phyloP scores from a whole-genome alignment of 2,329 filamentous ascomycete species.

The Colletotrichum brevisporum region DNA sequence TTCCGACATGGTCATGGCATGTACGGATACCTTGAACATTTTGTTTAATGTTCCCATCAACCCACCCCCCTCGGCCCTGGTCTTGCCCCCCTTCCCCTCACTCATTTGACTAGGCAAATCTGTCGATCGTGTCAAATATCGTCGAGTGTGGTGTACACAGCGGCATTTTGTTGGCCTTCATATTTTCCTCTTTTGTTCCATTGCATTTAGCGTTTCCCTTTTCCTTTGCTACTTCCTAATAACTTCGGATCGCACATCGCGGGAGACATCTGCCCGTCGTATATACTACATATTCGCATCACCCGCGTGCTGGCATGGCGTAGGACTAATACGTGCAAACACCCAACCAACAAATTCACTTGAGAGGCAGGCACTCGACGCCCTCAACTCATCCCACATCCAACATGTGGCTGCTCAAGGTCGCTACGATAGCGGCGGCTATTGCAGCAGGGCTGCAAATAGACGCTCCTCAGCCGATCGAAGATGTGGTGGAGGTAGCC shows the following conservation, averaged over 20 bases:
- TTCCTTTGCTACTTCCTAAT: constrained; percentile 4
- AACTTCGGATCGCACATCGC: constrained; percentile 6
- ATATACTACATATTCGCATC: neutral
- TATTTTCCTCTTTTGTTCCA: neutral
- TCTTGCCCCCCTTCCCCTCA: constrained; percentile 3
- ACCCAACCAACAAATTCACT: neutral
- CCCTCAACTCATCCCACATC: constrained; percentile 17
- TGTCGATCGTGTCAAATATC: constrained; percentile 21
- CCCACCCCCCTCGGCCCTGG: constrained; percentile 10
- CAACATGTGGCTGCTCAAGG: constrained; percentile 31
- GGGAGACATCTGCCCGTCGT: neutral
- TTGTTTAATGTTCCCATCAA: constrained; percentile 30
- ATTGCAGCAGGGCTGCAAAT: constrained; percentile 28
- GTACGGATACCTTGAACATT: neutral
- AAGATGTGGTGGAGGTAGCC: neutral
- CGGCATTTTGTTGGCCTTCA: neutral
- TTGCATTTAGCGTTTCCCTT: neutral
- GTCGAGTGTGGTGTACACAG: constrained; percentile 9
- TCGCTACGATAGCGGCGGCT: constrained; percentile 29
- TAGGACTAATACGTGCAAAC: constrained; percentile 8
- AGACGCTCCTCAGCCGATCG: neutral
- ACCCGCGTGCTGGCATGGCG: constrained; percentile 36
- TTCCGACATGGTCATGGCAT: constrained; percentile 26
- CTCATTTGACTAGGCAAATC: neutral
- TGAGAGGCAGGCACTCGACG: constrained; percentile 17